Base-by-base conservation (phyloP, 2,329 filamentous ascomycete species). In the Trichophyton verrucosum region DNA sequence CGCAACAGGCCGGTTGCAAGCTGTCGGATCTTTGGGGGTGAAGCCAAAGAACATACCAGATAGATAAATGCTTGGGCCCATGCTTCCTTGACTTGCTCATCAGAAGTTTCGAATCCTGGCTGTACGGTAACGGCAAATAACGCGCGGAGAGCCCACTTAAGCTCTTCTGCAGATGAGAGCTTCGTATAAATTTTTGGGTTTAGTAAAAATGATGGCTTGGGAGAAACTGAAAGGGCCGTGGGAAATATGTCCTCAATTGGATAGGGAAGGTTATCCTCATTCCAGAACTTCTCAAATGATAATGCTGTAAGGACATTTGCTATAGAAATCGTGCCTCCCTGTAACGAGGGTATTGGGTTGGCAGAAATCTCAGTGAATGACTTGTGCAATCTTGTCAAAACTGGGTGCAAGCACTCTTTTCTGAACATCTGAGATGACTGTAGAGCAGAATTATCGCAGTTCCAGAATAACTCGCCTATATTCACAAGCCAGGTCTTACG, bases 41-140 rank as follows among this genome's bases (percentile, higher is more conserved):
- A 77, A 11, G 73, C 77, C 13, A 82, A 75, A 1, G 86, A 84
- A 53, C 85, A 85, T 53, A 92, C 82, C 15, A 88, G 76, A 71
- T 88, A 95, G n/a, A 96, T 85, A 62, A 92, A 82, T 1, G 88
- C 86, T 68, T 95, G 88, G 13, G 88, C 86, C 94, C 92, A 99
- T 15, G 86, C 83, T 59, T 82, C 74, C 63, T 80, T 80, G n/a
- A 82, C 77, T 44, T 68, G 63, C 22, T 69, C 63, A 8, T 81
- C 75, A 13, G 76, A 75, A 3, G 76, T 71, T 11, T 79, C 75
- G 30, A 81, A 77, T 11, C 76, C 74, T 2, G 91, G 71, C 17
- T 79, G 77, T 15, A 78, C 71, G 15, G 85, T 81, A 15, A 87
- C 75, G 27, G 85, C 81, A 15, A 81, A 76, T 57, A 97, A 77